These are phyloP conservation scores for Coemansia aciculifera DNA, from an alignment of 192 early-diverging fungal genomes.

Conservation along the genomic window DNA sequence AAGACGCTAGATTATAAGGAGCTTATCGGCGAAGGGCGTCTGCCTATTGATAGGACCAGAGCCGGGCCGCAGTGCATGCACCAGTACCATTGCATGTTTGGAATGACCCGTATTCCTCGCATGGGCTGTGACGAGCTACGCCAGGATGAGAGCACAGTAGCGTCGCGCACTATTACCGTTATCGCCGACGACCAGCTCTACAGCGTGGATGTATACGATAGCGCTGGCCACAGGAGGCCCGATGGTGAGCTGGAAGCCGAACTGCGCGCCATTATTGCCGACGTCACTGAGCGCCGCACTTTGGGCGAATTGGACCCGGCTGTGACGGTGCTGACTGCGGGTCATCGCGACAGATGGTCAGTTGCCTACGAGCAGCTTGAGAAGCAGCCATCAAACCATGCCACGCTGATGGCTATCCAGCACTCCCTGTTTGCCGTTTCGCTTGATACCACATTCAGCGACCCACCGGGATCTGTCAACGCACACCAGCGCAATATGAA, in stretches of 20 bases:
- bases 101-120: constrained; percentile 80
- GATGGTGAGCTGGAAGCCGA: constrained; percentile 74
- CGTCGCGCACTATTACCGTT: constrained; percentile 61
- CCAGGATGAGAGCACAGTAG: constrained; percentile 8
- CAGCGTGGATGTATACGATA: constrained; percentile 65
- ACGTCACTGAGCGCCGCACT: constrained; percentile 41
- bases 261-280: constrained; percentile 59
- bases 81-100: constrained; percentile 79
- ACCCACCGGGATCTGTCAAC: constrained; percentile 35
- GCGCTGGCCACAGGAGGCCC: constrained; percentile 53
- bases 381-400: constrained; percentile 59
- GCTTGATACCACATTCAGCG: constrained; percentile 68
- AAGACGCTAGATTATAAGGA: constrained; percentile 76
- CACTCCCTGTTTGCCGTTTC: constrained; percentile 71
- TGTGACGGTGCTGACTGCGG: constrained; percentile 68
- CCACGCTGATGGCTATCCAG: constrained; percentile 66
- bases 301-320: constrained; percentile 55
- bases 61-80: constrained; percentile 77
- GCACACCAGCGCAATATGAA: constrained; percentile 31
- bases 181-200: constrained; percentile 80
- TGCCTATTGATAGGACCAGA: constrained; percentile 70
- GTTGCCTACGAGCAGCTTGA: constrained; percentile 67
- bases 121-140: constrained; percentile 70
- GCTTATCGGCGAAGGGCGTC: constrained; percentile 53
- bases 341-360: constrained; percentile 85